Base-by-base conservation (phyloP, 805 yeast species). In the Ogataea siamensis region DNA sequence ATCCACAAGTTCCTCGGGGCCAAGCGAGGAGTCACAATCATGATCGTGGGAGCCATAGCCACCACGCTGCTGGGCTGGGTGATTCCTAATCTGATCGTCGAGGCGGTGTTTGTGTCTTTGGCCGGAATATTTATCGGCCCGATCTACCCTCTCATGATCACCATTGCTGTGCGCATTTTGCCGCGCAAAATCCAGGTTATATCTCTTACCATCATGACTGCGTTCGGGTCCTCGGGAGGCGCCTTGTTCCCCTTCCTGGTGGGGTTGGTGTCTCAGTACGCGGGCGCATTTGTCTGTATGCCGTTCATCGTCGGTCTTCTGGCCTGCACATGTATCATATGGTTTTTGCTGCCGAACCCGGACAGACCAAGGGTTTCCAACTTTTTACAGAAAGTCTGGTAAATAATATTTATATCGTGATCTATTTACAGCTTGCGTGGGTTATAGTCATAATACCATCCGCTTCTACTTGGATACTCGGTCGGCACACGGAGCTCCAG, bases 401-500 rank as follows among this genome's bases (percentile, higher is more conserved):
- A 25, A n/a, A 30, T 25, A 23, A 14, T 27, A 20, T 28, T 17
- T 19, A 20, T 17, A 28, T 32, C 20, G 11, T 14, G 16, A 11
- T 11, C 40, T 39, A 38, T 38, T 46, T 40, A 35, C 43, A 47
- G 43, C 17, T 45, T 43, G 18, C 52, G 45, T 28, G 66, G 63
- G 15, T 49, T 48, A 37, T 63, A 67, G n/a, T 78, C 75, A 53
- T 75, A 74, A 40, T 79, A 78, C 97, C 97, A 89, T 13, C 84
- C 70, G 43, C 74, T 72, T 53, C 76, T 78, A 13, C 97, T 84
- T 10, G 99, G 99, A 45, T 70, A 86, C 39, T 88, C 91, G 1
- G 95, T 83, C 14, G 99, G 99, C 7, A 86, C 78, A 55, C 93
- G 78, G 60, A 87, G 59, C 55, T 91, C 96, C 51, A 85, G 64